Base-by-base conservation (phyloP, 148 eudicot species). In the Mesembryanthemum crystallinum region DNA sequence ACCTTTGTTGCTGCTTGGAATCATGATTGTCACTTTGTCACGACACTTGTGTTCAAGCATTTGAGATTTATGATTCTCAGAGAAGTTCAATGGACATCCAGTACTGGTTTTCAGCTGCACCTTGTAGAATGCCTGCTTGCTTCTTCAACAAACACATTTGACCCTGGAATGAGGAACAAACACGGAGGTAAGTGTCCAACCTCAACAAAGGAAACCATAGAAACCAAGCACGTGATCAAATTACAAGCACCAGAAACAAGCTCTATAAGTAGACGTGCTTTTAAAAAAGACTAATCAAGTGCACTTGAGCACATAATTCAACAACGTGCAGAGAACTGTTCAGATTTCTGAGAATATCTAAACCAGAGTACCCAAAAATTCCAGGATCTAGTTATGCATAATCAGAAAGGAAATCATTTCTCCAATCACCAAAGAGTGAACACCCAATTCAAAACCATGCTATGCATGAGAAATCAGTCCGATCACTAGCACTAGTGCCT, bases 21-120 rank as follows among this genome's bases (percentile, higher is more conserved):
- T 13, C 32, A 42, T 52, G 71, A 65, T 21, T 39, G 54, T 79
- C 68, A 45, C 37, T 35, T 42, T 67, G 27, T 49, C 64, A 67
- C 4, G n/a, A 1, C 2, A 5, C 17, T 76, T 64, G 73, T 57
- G 52, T 65, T n/a, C 67, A 30, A 72, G 47, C 72, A 71, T 42
- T 28, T 58, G 65, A 59, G 75, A 76, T 74, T 73, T 45, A 55
- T 15, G 49, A 59, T 20, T 79, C 25, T 59, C 62, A 12, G 49
- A 59, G 43, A 52, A 59, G 70, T 60, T 28, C 27, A 73, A 79
- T 47, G 64, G 67, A 69, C 67, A n/a, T 15, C 73, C 73, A 24
- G 24, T 18, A 73, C 23, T 8, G 30, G n/a, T 69, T 73, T 45
- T 49, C 78, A 35, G 55, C 69, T 52, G 75, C 78, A 32, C 42